These are phyloP conservation scores for Aechmea fasciata DNA, from an alignment of 176 grass and related monocot genomes.

Conservation along the genomic window DNA sequence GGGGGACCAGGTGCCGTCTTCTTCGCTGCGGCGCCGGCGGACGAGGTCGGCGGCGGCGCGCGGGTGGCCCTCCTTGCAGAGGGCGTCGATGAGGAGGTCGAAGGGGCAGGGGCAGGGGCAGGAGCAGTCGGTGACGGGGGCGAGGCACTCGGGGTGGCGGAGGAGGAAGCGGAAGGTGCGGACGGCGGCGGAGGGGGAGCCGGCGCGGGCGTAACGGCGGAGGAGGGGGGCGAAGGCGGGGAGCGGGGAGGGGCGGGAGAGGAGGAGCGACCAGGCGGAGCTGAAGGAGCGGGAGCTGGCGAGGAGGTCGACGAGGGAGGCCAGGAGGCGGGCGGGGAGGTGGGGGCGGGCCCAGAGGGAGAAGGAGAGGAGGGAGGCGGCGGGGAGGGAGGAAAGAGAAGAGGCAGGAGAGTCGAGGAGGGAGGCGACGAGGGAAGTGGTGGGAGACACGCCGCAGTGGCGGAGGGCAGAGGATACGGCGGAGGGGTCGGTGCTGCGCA, in stretches of 20 bases:
- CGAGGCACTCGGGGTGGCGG: slow-evolving; percentile 33
- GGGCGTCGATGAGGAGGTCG: slow-evolving; percentile 49
- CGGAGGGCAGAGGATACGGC: slow-evolving; percentile 7
- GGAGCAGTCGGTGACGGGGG: neutral
- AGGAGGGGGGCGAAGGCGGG: slow-evolving; percentile 50
- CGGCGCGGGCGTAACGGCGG: slow-evolving; percentile 52
- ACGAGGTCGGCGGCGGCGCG: slow-evolving; percentile 40
- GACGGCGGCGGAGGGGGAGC: slow-evolving; percentile 31
- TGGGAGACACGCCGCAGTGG: slow-evolving; percentile 5
- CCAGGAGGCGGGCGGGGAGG: slow-evolving; percentile 9
- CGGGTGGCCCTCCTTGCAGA: slow-evolving; percentile 70
- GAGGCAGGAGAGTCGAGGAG: slow-evolving; percentile 3
- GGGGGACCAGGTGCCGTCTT: slow-evolving; percentile 17
- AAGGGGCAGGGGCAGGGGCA: slow-evolving; percentile 19
- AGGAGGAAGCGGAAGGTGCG: slow-evolving; percentile 50
- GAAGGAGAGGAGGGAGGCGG: slow-evolving; percentile 33
- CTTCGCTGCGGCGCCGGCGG: slow-evolving; percentile 27
- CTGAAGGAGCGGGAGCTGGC: slow-evolving; percentile 44
- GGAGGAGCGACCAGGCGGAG: slow-evolving; percentile 55
- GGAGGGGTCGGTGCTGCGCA: slow-evolving; percentile 5
- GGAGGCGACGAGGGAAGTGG: slow-evolving; percentile 1
- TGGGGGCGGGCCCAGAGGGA: slow-evolving; percentile 45
- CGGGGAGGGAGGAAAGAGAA: slow-evolving; percentile 20
- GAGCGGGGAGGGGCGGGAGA: slow-evolving; percentile 31
- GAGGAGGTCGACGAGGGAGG: slow-evolving; percentile 46